A percentile compares a stretch with the other conserved stretches of the same genome.
phyloP scores from a whole-genome alignment of 345 rosid genomes.

The Lagerstroemia speciosa region DNA sequence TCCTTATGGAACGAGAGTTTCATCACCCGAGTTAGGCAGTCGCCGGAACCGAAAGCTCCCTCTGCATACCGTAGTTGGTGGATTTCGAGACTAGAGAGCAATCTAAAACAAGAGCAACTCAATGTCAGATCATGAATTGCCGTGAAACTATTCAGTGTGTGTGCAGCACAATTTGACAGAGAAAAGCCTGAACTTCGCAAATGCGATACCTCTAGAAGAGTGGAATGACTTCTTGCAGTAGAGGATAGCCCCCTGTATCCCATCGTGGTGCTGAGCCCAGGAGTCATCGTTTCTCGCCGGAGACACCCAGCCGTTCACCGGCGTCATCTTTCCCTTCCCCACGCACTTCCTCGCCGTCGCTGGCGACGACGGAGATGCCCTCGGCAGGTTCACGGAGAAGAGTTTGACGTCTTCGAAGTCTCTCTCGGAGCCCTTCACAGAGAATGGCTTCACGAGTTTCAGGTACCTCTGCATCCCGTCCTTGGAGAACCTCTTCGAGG shows the following conservation, averaged over 20 bases:
- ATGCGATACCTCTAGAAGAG: not conserved
- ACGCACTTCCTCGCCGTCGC: too few species aligned
- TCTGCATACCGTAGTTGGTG: not conserved
- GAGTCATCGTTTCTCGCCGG: constrained; percentile 33
- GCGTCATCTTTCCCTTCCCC: constrained; percentile 20
- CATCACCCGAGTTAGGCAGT: not conserved
- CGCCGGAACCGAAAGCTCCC: not conserved
- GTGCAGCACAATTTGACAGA: too few species aligned
- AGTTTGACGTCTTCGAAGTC: constrained; percentile 13
- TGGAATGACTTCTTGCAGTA: constrained; percentile 42
- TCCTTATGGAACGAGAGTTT: not conserved
- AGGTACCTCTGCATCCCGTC: constrained; percentile 15
- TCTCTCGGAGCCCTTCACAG: constrained; percentile 34
- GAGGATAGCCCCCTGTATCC: constrained; percentile 40
- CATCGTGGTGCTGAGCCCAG: constrained; percentile 32
- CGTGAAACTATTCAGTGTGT: too few species aligned
- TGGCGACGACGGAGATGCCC: constrained; percentile 16
- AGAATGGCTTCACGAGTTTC: constrained; percentile 10
- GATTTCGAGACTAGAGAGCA: not conserved
- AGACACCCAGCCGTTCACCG: constrained; percentile 7
- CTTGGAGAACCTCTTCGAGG: constrained; percentile 10
- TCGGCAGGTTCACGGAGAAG: constrained; percentile 18
- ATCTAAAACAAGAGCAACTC: not conserved
- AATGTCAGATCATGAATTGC: too few species aligned
- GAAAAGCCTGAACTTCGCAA: not conserved